Conservation (phyloP, 2,329 filamentous ascomycete species). For the Diaporthe sp. region DNA sequence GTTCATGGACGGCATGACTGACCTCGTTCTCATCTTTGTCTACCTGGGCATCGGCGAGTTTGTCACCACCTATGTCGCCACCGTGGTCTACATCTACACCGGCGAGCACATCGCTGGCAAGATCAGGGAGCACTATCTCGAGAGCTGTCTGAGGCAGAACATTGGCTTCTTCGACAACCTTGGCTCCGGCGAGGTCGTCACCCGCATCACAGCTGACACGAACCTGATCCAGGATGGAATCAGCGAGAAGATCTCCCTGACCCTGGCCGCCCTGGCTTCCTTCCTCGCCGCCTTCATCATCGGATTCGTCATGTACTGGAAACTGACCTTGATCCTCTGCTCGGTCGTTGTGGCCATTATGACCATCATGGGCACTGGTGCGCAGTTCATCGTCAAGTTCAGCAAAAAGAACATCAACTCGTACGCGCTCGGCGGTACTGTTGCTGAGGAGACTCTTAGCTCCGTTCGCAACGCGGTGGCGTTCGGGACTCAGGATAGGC, state of each 20-base stretch:
- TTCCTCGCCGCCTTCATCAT: slow-evolving; percentile 93
- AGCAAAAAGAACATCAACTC: slow-evolving; percentile 82
- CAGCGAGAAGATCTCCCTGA: slow-evolving; percentile 87
- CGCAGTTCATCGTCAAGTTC: slow-evolving; percentile 80
- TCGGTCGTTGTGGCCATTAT: slow-evolving; percentile 85
- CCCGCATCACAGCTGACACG: slow-evolving; percentile 92
- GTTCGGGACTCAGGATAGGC: slow-evolving; percentile 91
- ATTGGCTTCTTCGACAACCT: slow-evolving; percentile 95
- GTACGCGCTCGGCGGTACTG: slow-evolving; percentile 85
- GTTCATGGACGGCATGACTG: slow-evolving; percentile 70
- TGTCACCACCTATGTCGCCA: slow-evolving; percentile 79
- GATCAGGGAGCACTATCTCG: slow-evolving; percentile 85
- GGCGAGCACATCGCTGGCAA: slow-evolving; percentile 83
- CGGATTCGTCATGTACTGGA: slow-evolving; percentile 92
- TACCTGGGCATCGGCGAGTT: slow-evolving; percentile 88
- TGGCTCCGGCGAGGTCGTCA: slow-evolving; percentile 92
- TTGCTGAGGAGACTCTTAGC: slow-evolving; percentile 94
- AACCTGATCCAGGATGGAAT: slow-evolving; percentile 95
- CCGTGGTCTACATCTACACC: slow-evolving; percentile 89
- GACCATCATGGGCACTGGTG: slow-evolving; percentile 79
- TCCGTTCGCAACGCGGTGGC: slow-evolving; percentile 93
- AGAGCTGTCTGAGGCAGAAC: slow-evolving; percentile 86
- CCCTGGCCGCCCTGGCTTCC: slow-evolving; percentile 79
- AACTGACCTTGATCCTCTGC: slow-evolving; percentile 86
- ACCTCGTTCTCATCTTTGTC: slow-evolving; percentile 83